Conservation (phyloP, 1,284 basidiomycete species). For the Veloporphyrellus conicus region DNA sequence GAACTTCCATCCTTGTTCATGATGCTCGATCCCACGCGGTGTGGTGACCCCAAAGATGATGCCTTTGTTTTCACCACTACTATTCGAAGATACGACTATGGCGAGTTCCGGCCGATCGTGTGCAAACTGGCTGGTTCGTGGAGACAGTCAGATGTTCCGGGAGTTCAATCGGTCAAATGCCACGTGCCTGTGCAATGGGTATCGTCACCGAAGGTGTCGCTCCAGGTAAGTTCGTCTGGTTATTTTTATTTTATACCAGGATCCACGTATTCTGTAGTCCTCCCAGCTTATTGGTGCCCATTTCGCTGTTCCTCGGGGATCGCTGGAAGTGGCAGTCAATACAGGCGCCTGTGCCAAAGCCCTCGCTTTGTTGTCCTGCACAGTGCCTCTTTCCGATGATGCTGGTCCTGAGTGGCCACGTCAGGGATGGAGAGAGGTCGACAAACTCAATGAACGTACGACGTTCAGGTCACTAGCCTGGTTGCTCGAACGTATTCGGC, state of each 20-base stretch:
- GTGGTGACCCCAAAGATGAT: slow-evolving; percentile 68
- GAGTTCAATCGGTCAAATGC: slow-evolving; percentile 50
- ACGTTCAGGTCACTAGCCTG: slow-evolving; percentile 81
- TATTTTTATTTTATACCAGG: neutral
- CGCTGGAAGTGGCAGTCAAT: slow-evolving; percentile 51
- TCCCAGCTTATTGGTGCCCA: slow-evolving; percentile 58
- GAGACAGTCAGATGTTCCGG: slow-evolving; percentile 61
- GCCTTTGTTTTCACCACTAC: slow-evolving; percentile 80
- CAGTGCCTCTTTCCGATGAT: slow-evolving; percentile 62
- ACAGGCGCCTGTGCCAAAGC: slow-evolving; percentile 68
- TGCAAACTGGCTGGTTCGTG: slow-evolving; percentile 69
- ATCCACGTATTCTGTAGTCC: slow-evolving; percentile 20
- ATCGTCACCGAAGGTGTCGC: slow-evolving; percentile 38
- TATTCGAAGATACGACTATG: slow-evolving; percentile 74
- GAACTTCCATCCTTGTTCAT: slow-evolving; percentile 69
- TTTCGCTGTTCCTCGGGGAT: slow-evolving; percentile 59
- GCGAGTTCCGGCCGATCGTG: slow-evolving; percentile 72
- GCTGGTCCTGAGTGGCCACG: slow-evolving; percentile 77
- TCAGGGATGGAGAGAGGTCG: slow-evolving; percentile 72
- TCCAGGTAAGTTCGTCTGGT: slow-evolving; percentile 46
- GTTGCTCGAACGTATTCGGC: slow-evolving; percentile 79
- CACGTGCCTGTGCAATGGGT: slow-evolving; percentile 67
- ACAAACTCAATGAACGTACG: slow-evolving; percentile 78
- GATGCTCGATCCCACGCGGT: slow-evolving; percentile 81
- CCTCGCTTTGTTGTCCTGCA: slow-evolving; percentile 73